Evolutionary conservation across 2,329 filamentous ascomycete genomes (phyloP), one percentile per base, ranked within the genome.

Genomic region (Colletotrichum orchidophilum): DNA sequence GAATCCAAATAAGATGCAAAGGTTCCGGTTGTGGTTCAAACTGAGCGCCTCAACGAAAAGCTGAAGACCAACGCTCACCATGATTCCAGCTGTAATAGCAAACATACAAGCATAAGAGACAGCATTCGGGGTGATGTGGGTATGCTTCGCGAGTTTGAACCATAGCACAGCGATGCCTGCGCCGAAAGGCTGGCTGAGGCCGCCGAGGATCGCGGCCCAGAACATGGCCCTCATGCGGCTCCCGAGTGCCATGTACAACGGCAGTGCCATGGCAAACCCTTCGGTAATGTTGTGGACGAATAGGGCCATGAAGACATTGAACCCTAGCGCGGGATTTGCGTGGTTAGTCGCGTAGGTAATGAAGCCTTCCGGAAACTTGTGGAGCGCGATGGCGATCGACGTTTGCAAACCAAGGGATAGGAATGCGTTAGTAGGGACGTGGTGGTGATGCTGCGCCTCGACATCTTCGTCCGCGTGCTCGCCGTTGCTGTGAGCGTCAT

Each of bases 201-300:
- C 96, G 12, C 96, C 96, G 0, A 99, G 86, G 0, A 97, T 80
- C 11, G 93, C 92, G 5, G 93, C 92, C 91, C 94, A 97, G 70
- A 93, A 82, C 84, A 98, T 96, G 21, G 96, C 96, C 76, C 91
- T 92, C 78, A 90, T 84, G 55, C 95, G 92, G 70, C 91, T 96
- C 73, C 92, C 89, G 35, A 98, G 89, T 1, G 96, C 96, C 77
- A 99, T 93, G 81, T 97, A 99, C 0, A 99, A 86, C 0, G 96
- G 96, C 0, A 99, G 84, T 0, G 95, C 94, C 88, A 99, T 93
- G 73, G 95, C 94, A 79, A 98, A 98, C 1, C 96, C 96, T 83
- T 99, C 96, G 31, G 94, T 95, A 77, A 99, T 97, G 83, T 98
- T 99, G 87, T 99, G 96, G 70, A 99, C 96, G 79, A 97, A 97